phyloP scores from a whole-genome alignment of 2,329 filamentous ascomycete species.

The Zymoseptoria brevis region DNA sequence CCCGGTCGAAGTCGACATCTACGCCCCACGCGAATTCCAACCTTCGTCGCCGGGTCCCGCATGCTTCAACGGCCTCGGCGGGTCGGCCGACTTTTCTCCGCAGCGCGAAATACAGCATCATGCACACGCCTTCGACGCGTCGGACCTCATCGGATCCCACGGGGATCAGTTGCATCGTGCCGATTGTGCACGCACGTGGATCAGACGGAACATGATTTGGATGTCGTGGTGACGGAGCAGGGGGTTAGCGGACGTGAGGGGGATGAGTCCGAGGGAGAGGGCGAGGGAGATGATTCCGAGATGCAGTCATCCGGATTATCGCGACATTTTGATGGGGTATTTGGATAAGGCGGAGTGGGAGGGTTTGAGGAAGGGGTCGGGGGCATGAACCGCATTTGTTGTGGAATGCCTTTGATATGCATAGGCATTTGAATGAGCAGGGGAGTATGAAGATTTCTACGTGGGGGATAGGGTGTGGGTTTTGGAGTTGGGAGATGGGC shows the following conservation, averaged over 20 bases:
- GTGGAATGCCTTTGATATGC: conserved; percentile 83
- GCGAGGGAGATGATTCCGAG: conserved; percentile 80
- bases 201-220: conserved; percentile 87
- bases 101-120: conserved; percentile 75
- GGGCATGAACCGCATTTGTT: conserved; percentile 84
- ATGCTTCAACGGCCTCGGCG: conserved; percentile 85
- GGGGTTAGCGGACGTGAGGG: conserved; percentile 81
- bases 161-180: conserved; percentile 81
- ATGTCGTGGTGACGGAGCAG: conserved; percentile 72
- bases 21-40: conserved; percentile 93
- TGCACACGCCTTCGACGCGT: conserved; percentile 80
- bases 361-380: conserved; percentile 77
- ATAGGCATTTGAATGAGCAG: conserved; percentile 71
- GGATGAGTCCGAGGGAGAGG: conserved; percentile 69
- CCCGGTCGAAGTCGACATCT: conserved; percentile 88
- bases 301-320: conserved; percentile 78
- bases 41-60: conserved; percentile 78
- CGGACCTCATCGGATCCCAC: conserved; percentile 75
- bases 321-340: conserved; percentile 73
- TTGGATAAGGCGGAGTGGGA: conserved; percentile 80
- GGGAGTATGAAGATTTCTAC: conserved; percentile 80
- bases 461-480: conserved; percentile 39
- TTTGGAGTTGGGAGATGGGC: too few species aligned
- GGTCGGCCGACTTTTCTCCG: conserved; percentile 78
- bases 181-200: conserved; percentile 90